Conservation (phyloP, 768 basidiomycete species). For the Hebeloma cylindrosporum region DNA sequence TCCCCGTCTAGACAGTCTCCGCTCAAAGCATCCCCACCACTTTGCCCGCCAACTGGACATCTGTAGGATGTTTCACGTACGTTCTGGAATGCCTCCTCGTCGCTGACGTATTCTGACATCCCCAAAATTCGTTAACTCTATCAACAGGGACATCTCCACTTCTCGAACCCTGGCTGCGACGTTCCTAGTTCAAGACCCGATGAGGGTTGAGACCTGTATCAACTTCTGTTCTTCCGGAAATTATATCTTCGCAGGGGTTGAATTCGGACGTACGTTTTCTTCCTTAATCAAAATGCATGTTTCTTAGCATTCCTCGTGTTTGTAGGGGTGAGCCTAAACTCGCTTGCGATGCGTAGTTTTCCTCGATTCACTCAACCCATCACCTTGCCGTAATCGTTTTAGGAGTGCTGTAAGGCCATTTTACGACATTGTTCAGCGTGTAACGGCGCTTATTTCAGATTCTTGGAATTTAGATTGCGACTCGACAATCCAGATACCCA, state of each 20-base stretch:
- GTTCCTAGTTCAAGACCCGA: constrained; percentile 41
- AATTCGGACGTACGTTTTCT: constrained; percentile 50
- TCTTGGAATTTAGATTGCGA: constrained; percentile 70
- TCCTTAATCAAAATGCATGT: background rate
- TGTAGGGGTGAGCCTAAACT: constrained; percentile 7
- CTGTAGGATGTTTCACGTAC: constrained; percentile 54
- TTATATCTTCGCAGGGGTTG: constrained; percentile 62
- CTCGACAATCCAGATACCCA: constrained; percentile 51
- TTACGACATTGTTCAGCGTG: background rate
- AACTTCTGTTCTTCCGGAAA: constrained; percentile 32
- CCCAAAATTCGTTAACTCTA: background rate
- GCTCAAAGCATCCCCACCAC: constrained; percentile 28
- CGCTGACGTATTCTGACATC: background rate
- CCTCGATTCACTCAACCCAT: no score
- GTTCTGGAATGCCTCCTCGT: background rate
- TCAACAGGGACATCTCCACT: constrained; percentile 35
- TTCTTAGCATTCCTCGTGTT: background rate
- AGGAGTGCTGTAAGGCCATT: constrained; percentile 42
- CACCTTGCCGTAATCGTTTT: no score
- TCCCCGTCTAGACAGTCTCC: constrained; percentile 6
- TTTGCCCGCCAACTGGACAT: constrained; percentile 45
- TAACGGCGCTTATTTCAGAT: background rate
- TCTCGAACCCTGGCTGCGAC: constrained; percentile 54
- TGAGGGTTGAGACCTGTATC: constrained; percentile 53
- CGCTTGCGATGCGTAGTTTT: no score